Conservation (phyloP, 768 basidiomycete genomes). For the Pholiota microspora region DNA sequence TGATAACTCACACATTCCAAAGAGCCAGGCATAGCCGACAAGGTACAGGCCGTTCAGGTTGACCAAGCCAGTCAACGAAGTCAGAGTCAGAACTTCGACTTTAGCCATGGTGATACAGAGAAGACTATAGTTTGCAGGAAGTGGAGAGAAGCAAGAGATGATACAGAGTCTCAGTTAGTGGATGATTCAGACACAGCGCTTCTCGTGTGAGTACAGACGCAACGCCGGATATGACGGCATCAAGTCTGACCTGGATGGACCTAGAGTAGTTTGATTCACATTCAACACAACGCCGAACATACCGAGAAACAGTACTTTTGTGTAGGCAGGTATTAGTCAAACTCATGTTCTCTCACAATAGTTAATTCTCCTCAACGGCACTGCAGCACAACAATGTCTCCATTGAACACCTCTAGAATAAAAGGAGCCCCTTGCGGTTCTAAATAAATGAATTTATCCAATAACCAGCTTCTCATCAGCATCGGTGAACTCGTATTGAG, state of each 20-base stretch:
- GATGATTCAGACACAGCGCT: background rate
- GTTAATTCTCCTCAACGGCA: background rate
- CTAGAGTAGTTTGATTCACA: background rate
- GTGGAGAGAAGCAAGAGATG: background rate
- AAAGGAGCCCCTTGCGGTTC: conserved; percentile 10
- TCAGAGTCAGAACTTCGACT: conserved; percentile 34
- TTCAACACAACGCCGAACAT: no score
- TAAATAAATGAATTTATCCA: conserved; percentile 50
- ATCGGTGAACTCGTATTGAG: conserved; percentile 84
- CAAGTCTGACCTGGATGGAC: background rate
- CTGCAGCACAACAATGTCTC: conserved; percentile 16
- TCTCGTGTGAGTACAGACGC: background rate
- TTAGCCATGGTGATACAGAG: conserved; percentile 25
- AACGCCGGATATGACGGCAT: conserved; percentile 1
- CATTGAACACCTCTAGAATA: conserved; percentile 23
- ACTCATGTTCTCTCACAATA: background rate
- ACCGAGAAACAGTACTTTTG: no score
- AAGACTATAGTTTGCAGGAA: background rate
- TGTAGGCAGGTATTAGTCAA: background rate
- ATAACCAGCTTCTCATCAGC: conserved; percentile 83
- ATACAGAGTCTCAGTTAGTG: background rate
- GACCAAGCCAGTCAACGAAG: conserved; percentile 30
- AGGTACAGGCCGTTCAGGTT: conserved; percentile 45
- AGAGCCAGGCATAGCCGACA: conserved; percentile 59
- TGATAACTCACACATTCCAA: conserved; percentile 65